Evolutionary conservation across 2,329 filamentous ascomycete species (phyloP).

Genomic region (Fusarium clavum): DNA sequence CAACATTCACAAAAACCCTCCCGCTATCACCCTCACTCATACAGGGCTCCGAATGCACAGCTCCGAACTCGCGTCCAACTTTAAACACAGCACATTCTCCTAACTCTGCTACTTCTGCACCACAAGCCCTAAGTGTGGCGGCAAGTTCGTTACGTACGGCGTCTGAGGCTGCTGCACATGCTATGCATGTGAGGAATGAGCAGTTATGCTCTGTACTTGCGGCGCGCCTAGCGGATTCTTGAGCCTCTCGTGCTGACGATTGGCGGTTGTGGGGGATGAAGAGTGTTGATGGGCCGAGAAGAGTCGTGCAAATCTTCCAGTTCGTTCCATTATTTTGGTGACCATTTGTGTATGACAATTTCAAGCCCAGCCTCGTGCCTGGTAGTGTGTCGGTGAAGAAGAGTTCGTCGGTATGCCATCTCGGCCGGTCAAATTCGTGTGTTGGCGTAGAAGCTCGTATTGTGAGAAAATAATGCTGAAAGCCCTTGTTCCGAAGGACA

Average conservation of each 20-base stretch:
- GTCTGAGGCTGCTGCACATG: conserved; percentile 57
- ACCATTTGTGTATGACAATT: not conserved
- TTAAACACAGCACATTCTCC: conserved; percentile 57
- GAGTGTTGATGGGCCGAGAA: conserved; percentile 60
- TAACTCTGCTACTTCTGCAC: conserved; percentile 31
- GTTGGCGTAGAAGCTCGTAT: conserved; percentile 59
- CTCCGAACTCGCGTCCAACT: conserved; percentile 55
- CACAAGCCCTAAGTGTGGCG: conserved; percentile 42
- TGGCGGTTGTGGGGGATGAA: conserved; percentile 54
- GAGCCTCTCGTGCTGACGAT: conserved; percentile 48
- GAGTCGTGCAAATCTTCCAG: conserved; percentile 62
- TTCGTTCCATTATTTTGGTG: conserved; percentile 45
- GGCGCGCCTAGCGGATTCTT: conserved; percentile 46
- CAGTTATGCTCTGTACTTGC: conserved; percentile 54
- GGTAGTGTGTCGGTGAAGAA: conserved; percentile 52
- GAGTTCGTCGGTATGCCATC: conserved; percentile 64
- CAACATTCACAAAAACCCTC: conserved; percentile 54
- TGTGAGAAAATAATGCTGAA: conserved; percentile 60
- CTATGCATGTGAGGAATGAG: conserved; percentile 56
- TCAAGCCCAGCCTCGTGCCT: conserved; percentile 19
- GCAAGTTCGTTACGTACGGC: conserved; percentile 53
- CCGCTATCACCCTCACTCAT: conserved; percentile 46
- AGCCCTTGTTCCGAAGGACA: conserved; percentile 51
- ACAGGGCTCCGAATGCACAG: conserved; percentile 57
- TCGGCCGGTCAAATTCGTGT: conserved; percentile 56